Percentiles rank a stretch among this genome's conserved stretches.
Evolutionary conservation across 257 asterid genomes (phyloP).

Genomic region (Prunella vulgaris): DNA sequence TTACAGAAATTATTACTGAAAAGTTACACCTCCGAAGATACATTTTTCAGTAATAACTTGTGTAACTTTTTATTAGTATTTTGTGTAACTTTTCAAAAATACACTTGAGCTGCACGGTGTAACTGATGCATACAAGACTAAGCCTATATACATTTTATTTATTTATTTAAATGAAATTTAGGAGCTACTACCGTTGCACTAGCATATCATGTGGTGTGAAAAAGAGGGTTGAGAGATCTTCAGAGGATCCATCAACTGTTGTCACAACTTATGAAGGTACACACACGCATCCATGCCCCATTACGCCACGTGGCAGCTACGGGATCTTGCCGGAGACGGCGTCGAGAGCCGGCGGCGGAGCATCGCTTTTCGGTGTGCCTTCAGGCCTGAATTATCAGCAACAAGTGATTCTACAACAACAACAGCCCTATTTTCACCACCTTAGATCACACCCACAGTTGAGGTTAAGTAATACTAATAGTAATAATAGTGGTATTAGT

Average conservation of each 20-base stretch:
- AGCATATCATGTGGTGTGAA: conserved; percentile 82
- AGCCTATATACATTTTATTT: not conserved
- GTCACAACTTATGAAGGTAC: conserved; percentile 92
- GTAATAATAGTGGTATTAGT: not conserved
- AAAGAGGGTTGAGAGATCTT: conserved; percentile 83
- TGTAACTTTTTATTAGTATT: too few relatives aligned
- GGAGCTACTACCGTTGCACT: conserved; percentile 97
- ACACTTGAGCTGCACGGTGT: too few relatives aligned
- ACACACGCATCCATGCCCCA: conserved; percentile 65
- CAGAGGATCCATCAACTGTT: conserved; percentile 66
- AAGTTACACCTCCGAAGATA: too few relatives aligned
- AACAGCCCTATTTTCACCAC: conserved; percentile 37
- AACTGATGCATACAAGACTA: too few relatives aligned
- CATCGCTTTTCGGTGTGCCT: conserved; percentile 29
- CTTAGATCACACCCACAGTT: conserved; percentile 22
- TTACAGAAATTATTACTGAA: too few relatives aligned
- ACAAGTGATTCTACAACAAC: conserved; percentile 16
- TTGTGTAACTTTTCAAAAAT: too few relatives aligned
- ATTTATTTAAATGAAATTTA: not conserved
- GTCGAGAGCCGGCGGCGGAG: conserved; percentile 4
- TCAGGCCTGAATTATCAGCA: conserved; percentile 28
- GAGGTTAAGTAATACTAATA: conserved; percentile 10
- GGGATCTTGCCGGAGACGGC: conserved; percentile 32
- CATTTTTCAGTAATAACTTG: too few relatives aligned
- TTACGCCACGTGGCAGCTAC: conserved; percentile 40